Conservation (phyloP, 495 filamentous ascomycete genomes). For the Podospora sp. region DNA sequence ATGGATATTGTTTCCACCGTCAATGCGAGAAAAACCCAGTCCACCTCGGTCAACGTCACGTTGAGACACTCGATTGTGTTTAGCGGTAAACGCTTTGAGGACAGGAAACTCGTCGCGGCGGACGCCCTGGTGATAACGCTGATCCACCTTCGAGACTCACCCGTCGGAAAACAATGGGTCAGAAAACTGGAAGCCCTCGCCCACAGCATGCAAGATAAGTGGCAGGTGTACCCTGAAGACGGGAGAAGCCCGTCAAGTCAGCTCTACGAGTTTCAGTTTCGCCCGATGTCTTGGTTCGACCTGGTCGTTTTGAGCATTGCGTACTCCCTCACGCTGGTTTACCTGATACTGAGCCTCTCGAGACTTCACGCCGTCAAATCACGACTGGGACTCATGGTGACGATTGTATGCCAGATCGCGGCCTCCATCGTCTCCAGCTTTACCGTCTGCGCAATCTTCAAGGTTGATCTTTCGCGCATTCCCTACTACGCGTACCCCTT, state of each 20-base stretch:
- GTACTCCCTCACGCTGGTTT: slow-evolving; percentile 60
- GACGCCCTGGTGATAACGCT: slow-evolving; percentile 76
- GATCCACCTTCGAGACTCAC: slow-evolving; percentile 62
- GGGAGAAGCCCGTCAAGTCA: slow-evolving; percentile 53
- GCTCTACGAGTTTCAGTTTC: slow-evolving; percentile 73
- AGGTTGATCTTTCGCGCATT: slow-evolving; percentile 62
- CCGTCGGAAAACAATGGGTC: slow-evolving; percentile 62
- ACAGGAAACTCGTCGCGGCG: slow-evolving; percentile 61
- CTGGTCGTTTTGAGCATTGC: slow-evolving; percentile 59
- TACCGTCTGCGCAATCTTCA: slow-evolving; percentile 62
- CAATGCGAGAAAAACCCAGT: slow-evolving; percentile 55
- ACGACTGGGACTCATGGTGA: slow-evolving; percentile 63
- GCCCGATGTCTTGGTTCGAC: slow-evolving; percentile 63
- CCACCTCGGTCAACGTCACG: slow-evolving; percentile 66
- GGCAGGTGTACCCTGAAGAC: slow-evolving; percentile 62
- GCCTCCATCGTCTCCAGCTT: slow-evolving; percentile 69
- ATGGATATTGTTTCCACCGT: slow-evolving; percentile 63
- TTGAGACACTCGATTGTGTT: slow-evolving; percentile 73
- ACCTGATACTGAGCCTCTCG: slow-evolving; percentile 60
- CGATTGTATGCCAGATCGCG: slow-evolving; percentile 65
- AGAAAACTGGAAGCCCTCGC: slow-evolving; percentile 53
- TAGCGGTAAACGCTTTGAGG: slow-evolving; percentile 69
- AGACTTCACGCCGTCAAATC: slow-evolving; percentile 69
- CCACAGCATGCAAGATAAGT: slow-evolving; percentile 44
- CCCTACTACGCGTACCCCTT: slow-evolving; percentile 67